These are phyloP conservation scores for Wallacemonas sp. DNA, from an alignment of 208 protist genomes.

Conservation along the genomic window DNA sequence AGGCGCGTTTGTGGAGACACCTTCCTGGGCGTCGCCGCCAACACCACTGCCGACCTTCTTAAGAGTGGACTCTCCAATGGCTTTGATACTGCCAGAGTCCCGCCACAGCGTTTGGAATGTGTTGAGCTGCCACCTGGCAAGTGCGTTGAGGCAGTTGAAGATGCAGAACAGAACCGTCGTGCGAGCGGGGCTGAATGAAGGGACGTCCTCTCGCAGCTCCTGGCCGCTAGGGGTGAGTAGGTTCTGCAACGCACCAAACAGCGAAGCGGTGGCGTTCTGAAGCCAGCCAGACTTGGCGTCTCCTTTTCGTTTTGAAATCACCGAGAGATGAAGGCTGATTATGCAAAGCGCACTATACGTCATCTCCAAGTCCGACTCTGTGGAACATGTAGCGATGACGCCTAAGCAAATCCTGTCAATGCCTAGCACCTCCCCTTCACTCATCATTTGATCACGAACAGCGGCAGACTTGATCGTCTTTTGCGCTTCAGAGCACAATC, in stretches of 20 bases:
- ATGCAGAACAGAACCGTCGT: conserved; percentile 66
- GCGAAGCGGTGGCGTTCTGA: conserved; percentile 39
- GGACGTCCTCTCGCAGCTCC: conserved; percentile 21
- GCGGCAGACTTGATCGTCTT: conserved; percentile 32
- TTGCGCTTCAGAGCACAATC: conserved; percentile 36
- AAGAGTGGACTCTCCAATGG: not conserved
- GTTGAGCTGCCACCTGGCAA: conserved; percentile 75
- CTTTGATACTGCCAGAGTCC: conserved; percentile 23
- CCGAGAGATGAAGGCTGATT: conserved; percentile 40
- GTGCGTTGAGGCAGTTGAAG: conserved; percentile 69
- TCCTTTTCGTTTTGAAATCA: conserved; percentile 49
- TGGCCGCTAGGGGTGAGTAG: conserved; percentile 56
- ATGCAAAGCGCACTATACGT: conserved; percentile 63
- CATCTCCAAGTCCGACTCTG: conserved; percentile 55
- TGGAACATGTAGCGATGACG: conserved; percentile 42
- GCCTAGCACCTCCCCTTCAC: conserved; percentile 54
- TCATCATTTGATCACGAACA: conserved; percentile 64
- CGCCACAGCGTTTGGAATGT: conserved; percentile 69
- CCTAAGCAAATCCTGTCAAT: conserved; percentile 69
- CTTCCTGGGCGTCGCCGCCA: too few species aligned
- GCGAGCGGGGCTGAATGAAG: conserved; percentile 32
- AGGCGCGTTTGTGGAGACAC: not conserved
- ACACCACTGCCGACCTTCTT: not conserved
- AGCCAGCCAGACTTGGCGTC: conserved; percentile 55
- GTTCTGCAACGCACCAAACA: conserved; percentile 79